phyloP scores from a whole-genome alignment of 441 rosid genomes.

The Eruca vesicaria region DNA sequence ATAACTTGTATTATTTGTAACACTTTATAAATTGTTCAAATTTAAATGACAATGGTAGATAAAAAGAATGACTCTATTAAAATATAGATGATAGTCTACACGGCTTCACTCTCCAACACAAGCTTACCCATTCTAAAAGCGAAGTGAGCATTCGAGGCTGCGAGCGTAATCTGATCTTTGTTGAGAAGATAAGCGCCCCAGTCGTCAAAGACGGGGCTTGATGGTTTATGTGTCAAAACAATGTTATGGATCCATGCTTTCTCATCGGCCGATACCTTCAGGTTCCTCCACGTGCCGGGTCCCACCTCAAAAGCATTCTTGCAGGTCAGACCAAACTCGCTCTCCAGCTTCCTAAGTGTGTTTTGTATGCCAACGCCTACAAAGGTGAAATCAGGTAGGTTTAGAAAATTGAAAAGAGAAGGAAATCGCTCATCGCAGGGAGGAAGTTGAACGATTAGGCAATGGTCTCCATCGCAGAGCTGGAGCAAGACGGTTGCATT shows the following conservation, averaged over 20 bases:
- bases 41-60: too few species aligned
- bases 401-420: constrained; percentile 16
- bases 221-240: constrained; percentile 23
- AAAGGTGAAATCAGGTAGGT: constrained; percentile 25
- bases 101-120: neutral
- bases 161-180: constrained; percentile 28
- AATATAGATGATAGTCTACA: too few species aligned
- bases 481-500: constrained; percentile 27
- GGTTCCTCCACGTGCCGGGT: constrained; percentile 5
- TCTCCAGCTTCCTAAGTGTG: constrained; percentile 22
- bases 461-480: constrained; percentile 38
- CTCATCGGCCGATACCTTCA: too few species aligned
- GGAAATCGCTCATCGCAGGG: constrained; percentile 16
- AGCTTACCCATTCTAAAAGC: constrained; percentile 19
- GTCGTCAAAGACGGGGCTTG: constrained; percentile 1
- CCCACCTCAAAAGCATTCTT: constrained; percentile 31
- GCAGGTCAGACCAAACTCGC: constrained; percentile 34
- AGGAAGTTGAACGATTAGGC: constrained; percentile 32
- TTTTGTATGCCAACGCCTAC: constrained; percentile 39
- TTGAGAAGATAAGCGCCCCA: constrained; percentile 32
- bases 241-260: too few species aligned
- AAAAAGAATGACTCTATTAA: too few species aligned
- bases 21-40: too few species aligned
- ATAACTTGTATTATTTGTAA: too few species aligned
- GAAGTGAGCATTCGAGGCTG: constrained; percentile 23